Evolutionary conservation across 768 basidiomycete genomes (phyloP).

Genomic region (Hypsizygus marmoreus): DNA sequence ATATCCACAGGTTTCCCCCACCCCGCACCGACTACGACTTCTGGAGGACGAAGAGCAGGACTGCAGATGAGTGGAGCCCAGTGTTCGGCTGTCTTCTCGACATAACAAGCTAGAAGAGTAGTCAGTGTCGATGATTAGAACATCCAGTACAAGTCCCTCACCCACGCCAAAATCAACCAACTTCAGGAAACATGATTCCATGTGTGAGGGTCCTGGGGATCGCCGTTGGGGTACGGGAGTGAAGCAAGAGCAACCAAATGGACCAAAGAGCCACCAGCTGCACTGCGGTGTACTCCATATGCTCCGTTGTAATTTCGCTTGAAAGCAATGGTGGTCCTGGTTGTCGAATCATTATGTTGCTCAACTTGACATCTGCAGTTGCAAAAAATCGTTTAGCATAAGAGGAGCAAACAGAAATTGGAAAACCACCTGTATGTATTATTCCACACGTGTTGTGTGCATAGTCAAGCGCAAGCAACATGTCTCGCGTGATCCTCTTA

Average conservation of each 20-base stretch:
- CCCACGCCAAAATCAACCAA: neutral
- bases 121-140: neutral
- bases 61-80: neutral
- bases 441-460: neutral
- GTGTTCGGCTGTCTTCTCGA: neutral
- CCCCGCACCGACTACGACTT: neutral
- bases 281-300: neutral
- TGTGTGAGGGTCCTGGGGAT: neutral
- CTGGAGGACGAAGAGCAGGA: neutral
- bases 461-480: neutral
- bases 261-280: neutral
- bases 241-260: neutral
- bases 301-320: neutral
- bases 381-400: neutral
- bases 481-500: neutral
- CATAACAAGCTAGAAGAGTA: neutral
- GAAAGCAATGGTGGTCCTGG: neutral
- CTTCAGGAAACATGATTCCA: neutral
- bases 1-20: neutral
- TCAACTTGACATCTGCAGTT: neutral
- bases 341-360: neutral
- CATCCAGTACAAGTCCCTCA: too few species aligned
- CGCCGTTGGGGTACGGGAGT: neutral
- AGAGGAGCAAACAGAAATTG: neutral
- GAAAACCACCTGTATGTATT: neutral